Percentiles rank a stretch among this genome's conserved stretches.
Conservation (phyloP, 305 asterid species). For the Fraxinus baroniana region DNA sequence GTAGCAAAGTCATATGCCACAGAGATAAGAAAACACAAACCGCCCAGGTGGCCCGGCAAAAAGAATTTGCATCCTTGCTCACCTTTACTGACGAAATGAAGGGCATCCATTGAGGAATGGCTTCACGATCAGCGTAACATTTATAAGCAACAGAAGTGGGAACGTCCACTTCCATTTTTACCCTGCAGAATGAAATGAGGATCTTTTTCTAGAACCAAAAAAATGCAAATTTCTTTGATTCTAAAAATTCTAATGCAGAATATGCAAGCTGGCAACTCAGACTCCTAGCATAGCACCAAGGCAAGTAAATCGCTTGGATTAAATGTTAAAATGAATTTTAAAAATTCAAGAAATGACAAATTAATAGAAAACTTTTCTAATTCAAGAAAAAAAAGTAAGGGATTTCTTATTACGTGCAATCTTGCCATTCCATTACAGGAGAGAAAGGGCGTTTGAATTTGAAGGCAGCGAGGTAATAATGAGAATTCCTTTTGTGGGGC, state of each 20-base stretch:
- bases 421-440: conserved; percentile 85
- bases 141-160: conserved; percentile 78
- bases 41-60: neutral
- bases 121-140: conserved; percentile 86
- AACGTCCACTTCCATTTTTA: conserved; percentile 71
- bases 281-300: neutral
- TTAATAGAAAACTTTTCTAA: neutral
- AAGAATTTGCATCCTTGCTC: neutral
- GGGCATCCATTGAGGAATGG: conserved; percentile 95
- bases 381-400: neutral
- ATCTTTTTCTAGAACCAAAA: conserved; percentile 7
- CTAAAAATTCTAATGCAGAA: neutral
- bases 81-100: conserved; percentile 91
- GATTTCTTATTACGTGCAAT: conserved; percentile 60
- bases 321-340: neutral
- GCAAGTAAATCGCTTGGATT: neutral
- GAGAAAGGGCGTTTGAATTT: conserved; percentile 38
- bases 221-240: conserved; percentile 2
- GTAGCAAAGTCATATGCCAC: neutral
- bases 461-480: conserved; percentile 24
- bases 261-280: neutral
- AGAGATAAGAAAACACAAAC: neutral
- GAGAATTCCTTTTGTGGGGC: conserved; percentile 27
- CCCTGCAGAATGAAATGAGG: conserved; percentile 45
- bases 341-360: neutral